These are phyloP conservation scores for Penicillium polonicum DNA, from an alignment of 2,329 filamentous ascomycete genomes.

Conservation along the genomic window DNA sequence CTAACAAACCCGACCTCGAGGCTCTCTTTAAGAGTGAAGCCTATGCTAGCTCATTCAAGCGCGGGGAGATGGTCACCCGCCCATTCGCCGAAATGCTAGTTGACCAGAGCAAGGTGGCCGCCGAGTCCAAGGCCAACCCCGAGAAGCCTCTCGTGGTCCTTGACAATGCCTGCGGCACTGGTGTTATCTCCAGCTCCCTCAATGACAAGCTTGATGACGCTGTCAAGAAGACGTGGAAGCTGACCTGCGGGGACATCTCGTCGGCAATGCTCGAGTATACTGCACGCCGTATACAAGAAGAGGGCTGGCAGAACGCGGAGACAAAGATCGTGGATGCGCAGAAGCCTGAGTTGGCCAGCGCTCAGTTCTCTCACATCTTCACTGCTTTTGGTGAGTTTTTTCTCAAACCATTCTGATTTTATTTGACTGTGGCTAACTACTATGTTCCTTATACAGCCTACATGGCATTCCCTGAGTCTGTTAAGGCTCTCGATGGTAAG, in stretches of 20 bases:
- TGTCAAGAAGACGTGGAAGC: slow-evolving; percentile 45
- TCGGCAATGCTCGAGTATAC: slow-evolving; percentile 45
- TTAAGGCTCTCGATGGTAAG: slow-evolving; percentile 39
- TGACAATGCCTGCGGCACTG: slow-evolving; percentile 56
- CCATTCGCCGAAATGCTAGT: slow-evolving; percentile 32
- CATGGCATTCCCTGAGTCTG: slow-evolving; percentile 48
- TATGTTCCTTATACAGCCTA: slow-evolving; percentile 28
- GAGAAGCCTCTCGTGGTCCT: slow-evolving; percentile 40
- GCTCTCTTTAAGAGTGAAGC: slow-evolving; percentile 19
- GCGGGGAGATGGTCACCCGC: slow-evolving; percentile 33
- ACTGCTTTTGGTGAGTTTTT: slow-evolving; percentile 44
- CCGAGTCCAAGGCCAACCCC: slow-evolving; percentile 13
- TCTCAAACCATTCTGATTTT: background rate
- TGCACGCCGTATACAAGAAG: slow-evolving; percentile 38
- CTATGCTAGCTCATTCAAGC: slow-evolving; percentile 29
- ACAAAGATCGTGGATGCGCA: slow-evolving; percentile 49
- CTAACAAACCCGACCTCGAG: background rate
- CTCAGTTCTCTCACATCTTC: slow-evolving; percentile 47
- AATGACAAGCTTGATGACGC: slow-evolving; percentile 42
- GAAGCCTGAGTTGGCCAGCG: slow-evolving; percentile 43
- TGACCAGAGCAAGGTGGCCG: slow-evolving; percentile 28
- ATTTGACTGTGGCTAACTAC: background rate
- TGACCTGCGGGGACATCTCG: slow-evolving; percentile 53
- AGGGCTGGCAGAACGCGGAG: slow-evolving; percentile 51
- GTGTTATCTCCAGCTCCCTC: slow-evolving; percentile 50